phyloP scores from a whole-genome alignment of 2,329 filamentous ascomycete species.

The Coniochaeta hoffmannii region DNA sequence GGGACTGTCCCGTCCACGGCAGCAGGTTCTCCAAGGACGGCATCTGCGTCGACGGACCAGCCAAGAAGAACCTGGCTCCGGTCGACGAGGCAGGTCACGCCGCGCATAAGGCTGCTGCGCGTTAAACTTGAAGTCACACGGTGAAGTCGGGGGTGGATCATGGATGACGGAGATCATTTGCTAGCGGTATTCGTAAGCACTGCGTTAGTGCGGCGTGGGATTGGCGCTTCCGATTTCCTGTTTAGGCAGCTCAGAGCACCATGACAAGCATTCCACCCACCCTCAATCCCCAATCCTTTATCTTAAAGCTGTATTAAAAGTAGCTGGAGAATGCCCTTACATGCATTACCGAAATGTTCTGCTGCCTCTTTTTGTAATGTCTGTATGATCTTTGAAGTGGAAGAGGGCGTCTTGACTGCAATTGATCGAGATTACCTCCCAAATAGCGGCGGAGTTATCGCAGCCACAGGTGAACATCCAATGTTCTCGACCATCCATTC shows the following conservation, averaged over 20 bases:
- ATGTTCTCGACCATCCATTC: background rate
- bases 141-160: background rate
- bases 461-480: too few relatives aligned
- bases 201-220: background rate
- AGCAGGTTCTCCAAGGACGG: constrained; percentile 30
- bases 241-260: background rate
- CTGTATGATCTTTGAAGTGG: too few relatives aligned
- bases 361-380: too few relatives aligned
- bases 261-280: background rate
- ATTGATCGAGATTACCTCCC: too few relatives aligned
- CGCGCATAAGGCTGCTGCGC: background rate
- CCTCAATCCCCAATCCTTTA: background rate
- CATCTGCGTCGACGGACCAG: constrained; percentile 27
- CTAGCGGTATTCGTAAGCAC: background rate
- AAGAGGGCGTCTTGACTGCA: too few relatives aligned
- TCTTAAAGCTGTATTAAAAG: background rate
- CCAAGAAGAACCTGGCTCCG: constrained; percentile 19
- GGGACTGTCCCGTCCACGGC: constrained; percentile 44
- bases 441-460: too few relatives aligned
- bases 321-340: too few relatives aligned
- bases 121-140: background rate
- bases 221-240: background rate
- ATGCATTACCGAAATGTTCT: too few relatives aligned
- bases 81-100: background rate
- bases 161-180: background rate